Percentiles rank a stretch among this genome's conserved stretches.
phyloP scores from a whole-genome alignment of 805 yeast species.

The Zygosaccharomyces rouxii region DNA sequence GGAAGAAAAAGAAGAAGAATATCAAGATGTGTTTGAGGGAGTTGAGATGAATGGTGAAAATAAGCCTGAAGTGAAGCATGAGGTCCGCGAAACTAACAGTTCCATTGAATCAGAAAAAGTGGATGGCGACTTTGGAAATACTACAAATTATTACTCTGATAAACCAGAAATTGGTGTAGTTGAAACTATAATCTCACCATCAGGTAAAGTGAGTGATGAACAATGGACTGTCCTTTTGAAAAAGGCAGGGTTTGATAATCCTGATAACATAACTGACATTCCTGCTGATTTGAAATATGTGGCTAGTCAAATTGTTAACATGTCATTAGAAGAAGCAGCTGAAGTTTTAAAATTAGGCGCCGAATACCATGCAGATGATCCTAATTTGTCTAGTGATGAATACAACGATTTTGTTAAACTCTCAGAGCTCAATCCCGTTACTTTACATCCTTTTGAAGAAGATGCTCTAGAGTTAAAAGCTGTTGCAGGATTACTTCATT shows the following conservation, averaged over 20 bases:
- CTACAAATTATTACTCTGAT: neutral
- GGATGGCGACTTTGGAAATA: neutral
- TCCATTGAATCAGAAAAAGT: neutral
- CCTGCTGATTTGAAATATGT: conserved; percentile 34
- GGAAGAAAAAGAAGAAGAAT: neutral
- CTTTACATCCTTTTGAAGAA: conserved; percentile 20
- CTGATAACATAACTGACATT: conserved; percentile 15
- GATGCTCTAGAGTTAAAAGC: conserved; percentile 28
- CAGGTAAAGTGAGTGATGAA: neutral
- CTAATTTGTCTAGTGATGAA: conserved; percentile 41
- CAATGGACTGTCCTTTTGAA: neutral
- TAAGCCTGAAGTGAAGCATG: neutral
- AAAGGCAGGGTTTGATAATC: conserved; percentile 14
- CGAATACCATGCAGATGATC: conserved; percentile 44
- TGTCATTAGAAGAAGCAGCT: conserved; percentile 39
- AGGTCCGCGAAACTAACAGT: neutral
- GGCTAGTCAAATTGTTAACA: conserved; percentile 38
- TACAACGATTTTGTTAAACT: conserved; percentile 35
- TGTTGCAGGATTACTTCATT: conserved; percentile 39
- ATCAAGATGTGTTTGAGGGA: neutral
- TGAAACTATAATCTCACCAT: neutral
- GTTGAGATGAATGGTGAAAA: neutral
- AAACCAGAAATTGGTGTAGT: neutral
- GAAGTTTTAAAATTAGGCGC: conserved; percentile 39
- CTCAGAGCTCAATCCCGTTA: conserved; percentile 20